Evolutionary conservation across 768 basidiomycete genomes (phyloP).

Genomic region (Lyophyllum shimeji): DNA sequence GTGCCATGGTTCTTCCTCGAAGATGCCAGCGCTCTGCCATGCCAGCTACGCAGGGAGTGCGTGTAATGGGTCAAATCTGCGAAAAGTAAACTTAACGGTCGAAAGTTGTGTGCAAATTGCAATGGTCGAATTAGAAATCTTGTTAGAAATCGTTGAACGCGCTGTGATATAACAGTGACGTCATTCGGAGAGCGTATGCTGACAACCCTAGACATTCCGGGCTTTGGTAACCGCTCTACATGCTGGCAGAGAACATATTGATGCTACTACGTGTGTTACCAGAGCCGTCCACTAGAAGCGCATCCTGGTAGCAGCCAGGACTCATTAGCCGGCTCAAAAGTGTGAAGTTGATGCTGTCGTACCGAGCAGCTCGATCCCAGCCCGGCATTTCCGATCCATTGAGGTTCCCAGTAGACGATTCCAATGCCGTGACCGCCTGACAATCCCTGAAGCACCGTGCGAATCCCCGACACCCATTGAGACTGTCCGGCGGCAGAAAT

Average conservation of each 20-base stretch:
- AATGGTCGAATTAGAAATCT: too few species aligned
- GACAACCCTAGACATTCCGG: background rate
- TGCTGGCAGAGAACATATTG: conserved; percentile 35
- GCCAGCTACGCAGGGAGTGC: background rate
- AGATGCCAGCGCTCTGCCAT: background rate
- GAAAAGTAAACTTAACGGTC: too few species aligned
- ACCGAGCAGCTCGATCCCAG: conserved; percentile 43
- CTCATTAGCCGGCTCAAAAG: background rate
- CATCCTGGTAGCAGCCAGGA: conserved; percentile 34
- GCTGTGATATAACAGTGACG: background rate
- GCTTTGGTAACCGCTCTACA: conserved; percentile 21
- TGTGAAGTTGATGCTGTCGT: conserved; percentile 12
- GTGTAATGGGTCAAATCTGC: too few species aligned
- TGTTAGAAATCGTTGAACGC: too few species aligned
- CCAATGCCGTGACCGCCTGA: conserved; percentile 49
- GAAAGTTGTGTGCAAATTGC: too few species aligned
- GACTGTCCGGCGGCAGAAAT: conserved; percentile 52
- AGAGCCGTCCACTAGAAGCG: conserved; percentile 45
- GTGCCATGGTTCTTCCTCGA: conserved; percentile 20
- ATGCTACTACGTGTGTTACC: conserved; percentile 44
- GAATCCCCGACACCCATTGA: conserved; percentile 52
- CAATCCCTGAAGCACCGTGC: conserved; percentile 41
- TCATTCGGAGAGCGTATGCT: conserved; percentile 2
- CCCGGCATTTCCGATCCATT: conserved; percentile 58
- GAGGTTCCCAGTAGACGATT: conserved; percentile 68